phyloP scores from a whole-genome alignment of 129 eudicot genomes.

The Flaveria linearis region DNA sequence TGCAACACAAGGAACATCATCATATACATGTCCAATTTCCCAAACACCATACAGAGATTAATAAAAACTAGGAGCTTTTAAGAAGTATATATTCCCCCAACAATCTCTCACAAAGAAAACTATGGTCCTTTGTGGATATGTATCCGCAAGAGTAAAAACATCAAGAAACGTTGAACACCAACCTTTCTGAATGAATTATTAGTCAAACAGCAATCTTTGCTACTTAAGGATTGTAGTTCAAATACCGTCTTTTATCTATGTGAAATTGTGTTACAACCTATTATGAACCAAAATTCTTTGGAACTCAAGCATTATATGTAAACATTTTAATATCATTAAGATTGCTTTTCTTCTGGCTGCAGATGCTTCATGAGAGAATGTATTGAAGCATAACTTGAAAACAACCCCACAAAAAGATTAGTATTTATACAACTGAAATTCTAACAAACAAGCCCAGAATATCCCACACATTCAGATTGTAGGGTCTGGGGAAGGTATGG shows the following conservation, averaged over 20 bases:
- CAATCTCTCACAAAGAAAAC: constrained; percentile 1
- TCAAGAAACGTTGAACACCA: constrained; percentile 12
- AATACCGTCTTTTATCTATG: constrained; percentile 14
- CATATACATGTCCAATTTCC: constrained; percentile 10
- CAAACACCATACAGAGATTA: constrained; percentile 7
- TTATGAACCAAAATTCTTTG: constrained; percentile 12
- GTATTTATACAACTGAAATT: constrained; percentile 8
- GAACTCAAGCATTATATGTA: constrained; percentile 7
- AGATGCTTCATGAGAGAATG: not conserved
- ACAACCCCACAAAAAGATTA: not conserved
- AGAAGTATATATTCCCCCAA: not conserved
- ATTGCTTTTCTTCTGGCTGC: not conserved
- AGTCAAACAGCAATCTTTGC: not conserved
- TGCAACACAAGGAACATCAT: not conserved
- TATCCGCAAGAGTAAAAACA: not conserved
- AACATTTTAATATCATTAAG: constrained; percentile 14
- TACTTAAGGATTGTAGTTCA: not conserved
- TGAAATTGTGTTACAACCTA: not conserved
- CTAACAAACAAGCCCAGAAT: not conserved
- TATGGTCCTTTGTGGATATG: not conserved
- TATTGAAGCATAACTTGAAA: constrained; percentile 10
- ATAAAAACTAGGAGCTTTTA: not conserved
- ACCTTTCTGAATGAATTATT: not conserved
- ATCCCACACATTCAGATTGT: too few relatives aligned
- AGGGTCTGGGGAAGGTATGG: too few relatives aligned